Base-by-base conservation (phyloP, 2,329 filamentous ascomycete genomes). In the Aspergillus quadrilineatus region DNA sequence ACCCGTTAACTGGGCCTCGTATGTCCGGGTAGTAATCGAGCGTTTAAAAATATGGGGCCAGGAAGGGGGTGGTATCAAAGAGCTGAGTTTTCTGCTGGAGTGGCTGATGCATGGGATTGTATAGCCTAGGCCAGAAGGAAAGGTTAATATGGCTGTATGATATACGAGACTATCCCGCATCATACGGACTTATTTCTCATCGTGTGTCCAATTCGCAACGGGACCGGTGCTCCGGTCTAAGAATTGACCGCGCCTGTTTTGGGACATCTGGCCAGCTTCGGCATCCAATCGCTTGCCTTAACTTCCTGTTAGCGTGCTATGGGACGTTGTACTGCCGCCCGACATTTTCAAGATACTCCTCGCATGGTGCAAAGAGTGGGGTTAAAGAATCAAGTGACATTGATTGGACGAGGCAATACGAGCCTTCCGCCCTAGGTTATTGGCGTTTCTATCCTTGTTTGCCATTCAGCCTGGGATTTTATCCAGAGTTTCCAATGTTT, bases 61-160 rank as follows among this genome's bases (percentile, higher is more conserved):
- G 49, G 64, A 66, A 50, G 64, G 64, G 0, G 63, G 59, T 1
- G 63, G 64, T 29, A 65, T 66, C 15, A 65, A 63, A 55, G 63
- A 65, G 34, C 53, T 66, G 32, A 51, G 60, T 53, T 56, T 60
- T 37, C 32, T 66, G 34, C 43, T 66, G 43, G 63, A 64, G 42
- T 66, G 64, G 64, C 15, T 65, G 52, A 63, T 66, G 62, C 59
- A 64, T 42, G 56, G 53, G n/a, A 59, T 56, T 58, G 50, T 47
- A 51, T 56, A 42, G 51, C 15, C 9, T 12, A 7, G 17, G 28
- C 12, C 10, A 28, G 17, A 37, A 4, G 14, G 12, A 22, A 26
- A 14, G 22, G 4, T 3, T 6, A 17, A 9, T 17, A 39, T 39
- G 32, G 46, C 45, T 46, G 26, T 46, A 46, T 39, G 32, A 53